Base-by-base conservation (phyloP, 164 flowering plant genomes). In the Piper betle region DNA sequence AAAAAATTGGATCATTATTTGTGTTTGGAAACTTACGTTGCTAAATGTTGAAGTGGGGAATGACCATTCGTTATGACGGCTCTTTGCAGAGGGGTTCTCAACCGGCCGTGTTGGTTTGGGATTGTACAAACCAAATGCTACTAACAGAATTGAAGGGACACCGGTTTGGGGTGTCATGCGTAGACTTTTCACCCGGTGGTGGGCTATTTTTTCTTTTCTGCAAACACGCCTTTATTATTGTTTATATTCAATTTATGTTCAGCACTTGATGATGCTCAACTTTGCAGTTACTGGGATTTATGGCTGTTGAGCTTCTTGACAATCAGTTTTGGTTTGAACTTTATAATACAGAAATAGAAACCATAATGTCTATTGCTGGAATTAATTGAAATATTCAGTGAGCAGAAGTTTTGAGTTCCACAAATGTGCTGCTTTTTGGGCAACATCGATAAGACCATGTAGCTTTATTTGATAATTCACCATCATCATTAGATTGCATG, bases 161-260 rank as follows among this genome's bases (percentile, higher is more conserved):
- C 71, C 78, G 74, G 53, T 72, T 77, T 75, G 88, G 96, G 63
- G 80, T 85, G 70, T 66, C 77, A 59, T 83, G 86, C 68, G 72
- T 81, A 65, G 78, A 83, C 20, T 84, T 87, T 69, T 85, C 91
- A 53, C 85, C 83, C 33, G 80, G 82, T 75, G 95, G 87, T 87
- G 69, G 70, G 87, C 41, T 62, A 55, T 39, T 54, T 38, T 18
- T 13, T 50, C 25, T 25, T 25, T 25, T 25, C 33, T 25, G 33
- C 33, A 25, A 6, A 42, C 46, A 42, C 11, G 6, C 11, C 55
- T 61, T 52, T 16, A 61, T 37, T 50, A 25, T 15, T 64, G 56
- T 55, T 37, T 7, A 6, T n/a, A 40, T 65, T 37, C 16, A 33
- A 10, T 57, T 20, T 19, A 5, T 4, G 40, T 62, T 63, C 33